A percentile compares a stretch with the other conserved stretches of the same genome.
phyloP scores from a whole-genome alignment of 768 basidiomycete species.

The Russula earlei region DNA sequence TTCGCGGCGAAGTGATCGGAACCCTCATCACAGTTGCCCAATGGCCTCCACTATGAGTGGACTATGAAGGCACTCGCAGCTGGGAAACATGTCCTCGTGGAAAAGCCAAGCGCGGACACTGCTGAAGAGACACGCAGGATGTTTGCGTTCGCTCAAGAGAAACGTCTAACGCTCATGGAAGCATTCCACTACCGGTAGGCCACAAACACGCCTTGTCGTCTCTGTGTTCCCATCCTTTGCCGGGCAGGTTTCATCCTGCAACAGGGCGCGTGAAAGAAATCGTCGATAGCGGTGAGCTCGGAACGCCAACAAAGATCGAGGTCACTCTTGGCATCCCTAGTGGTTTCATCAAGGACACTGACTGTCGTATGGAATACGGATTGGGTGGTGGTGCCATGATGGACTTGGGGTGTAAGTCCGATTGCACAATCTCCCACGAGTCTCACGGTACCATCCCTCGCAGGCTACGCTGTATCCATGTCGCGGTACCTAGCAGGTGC shows the following conservation, averaged over 20 bases:
- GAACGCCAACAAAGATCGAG: conserved; percentile 38
- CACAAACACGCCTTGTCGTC: background rate
- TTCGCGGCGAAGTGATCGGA: background rate
- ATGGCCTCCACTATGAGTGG: conserved; percentile 57
- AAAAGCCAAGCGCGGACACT: conserved; percentile 47
- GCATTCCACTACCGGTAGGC: conserved; percentile 49
- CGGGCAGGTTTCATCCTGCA: conserved; percentile 61
- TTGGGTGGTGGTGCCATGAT: conserved; percentile 52
- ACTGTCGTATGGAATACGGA: conserved; percentile 44
- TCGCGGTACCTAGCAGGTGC: conserved; percentile 17
- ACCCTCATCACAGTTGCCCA: conserved; percentile 37
- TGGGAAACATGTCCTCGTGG: conserved; percentile 57
- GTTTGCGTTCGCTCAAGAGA: conserved; percentile 39
- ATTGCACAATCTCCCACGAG: background rate
- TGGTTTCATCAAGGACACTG: conserved; percentile 28
- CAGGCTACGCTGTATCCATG: conserved; percentile 29
- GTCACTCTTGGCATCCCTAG: conserved; percentile 32
- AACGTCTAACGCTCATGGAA: conserved; percentile 46
- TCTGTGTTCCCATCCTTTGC: background rate
- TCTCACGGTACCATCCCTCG: background rate
- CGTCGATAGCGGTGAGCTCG: conserved; percentile 47
- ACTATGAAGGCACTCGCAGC: conserved; percentile 50
- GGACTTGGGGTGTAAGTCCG: conserved; percentile 46
- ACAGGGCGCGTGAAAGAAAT: conserved; percentile 44
- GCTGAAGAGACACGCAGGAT: conserved; percentile 44